Percentiles rank a stretch among this genome's conserved stretches.
Conservation (phyloP, 805 yeast species). For the Ogataea ganodermae region DNA sequence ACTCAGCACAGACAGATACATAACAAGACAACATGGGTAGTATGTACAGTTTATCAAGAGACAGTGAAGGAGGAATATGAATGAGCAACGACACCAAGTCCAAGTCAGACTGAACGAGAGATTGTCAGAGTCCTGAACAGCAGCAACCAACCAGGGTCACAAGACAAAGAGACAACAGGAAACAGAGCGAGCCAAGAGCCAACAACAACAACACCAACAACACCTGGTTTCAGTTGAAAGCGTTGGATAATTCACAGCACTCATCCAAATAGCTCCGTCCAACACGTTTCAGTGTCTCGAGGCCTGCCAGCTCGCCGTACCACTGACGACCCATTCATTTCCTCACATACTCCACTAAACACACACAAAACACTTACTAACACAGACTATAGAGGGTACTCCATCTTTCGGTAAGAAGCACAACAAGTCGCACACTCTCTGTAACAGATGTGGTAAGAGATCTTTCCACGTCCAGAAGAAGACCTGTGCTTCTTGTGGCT, state of each 20-base stretch:
- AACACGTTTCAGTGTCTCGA: too few species aligned
- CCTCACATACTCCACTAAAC: conserved; percentile 35
- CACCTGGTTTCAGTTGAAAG: too few species aligned
- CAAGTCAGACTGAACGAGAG: neutral
- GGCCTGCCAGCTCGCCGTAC: too few species aligned
- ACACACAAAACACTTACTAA: too few species aligned
- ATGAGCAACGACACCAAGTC: too few species aligned
- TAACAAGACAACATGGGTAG: conserved; percentile 65
- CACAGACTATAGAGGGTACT: conserved; percentile 79
- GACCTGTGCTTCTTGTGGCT: conserved; percentile 98
- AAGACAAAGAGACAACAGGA: neutral
- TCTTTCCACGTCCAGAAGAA: conserved; percentile 99
- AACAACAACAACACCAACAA: conserved; percentile 17
- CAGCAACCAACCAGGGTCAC: too few species aligned
- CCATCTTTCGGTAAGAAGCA: conserved; percentile 99
- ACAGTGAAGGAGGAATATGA: neutral
- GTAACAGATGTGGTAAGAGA: conserved; percentile 99
- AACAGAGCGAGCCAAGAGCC: too few species aligned
- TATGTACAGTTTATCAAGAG: conserved; percentile 46
- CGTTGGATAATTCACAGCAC: too few species aligned
- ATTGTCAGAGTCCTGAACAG: neutral
- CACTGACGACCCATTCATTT: too few species aligned
- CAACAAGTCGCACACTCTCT: conserved; percentile 98
- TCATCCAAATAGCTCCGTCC: too few species aligned
- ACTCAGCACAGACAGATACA: conserved; percentile 6